Conservation (phyloP, 2,329 filamentous ascomycete species). For the Exophiala calicioides region DNA sequence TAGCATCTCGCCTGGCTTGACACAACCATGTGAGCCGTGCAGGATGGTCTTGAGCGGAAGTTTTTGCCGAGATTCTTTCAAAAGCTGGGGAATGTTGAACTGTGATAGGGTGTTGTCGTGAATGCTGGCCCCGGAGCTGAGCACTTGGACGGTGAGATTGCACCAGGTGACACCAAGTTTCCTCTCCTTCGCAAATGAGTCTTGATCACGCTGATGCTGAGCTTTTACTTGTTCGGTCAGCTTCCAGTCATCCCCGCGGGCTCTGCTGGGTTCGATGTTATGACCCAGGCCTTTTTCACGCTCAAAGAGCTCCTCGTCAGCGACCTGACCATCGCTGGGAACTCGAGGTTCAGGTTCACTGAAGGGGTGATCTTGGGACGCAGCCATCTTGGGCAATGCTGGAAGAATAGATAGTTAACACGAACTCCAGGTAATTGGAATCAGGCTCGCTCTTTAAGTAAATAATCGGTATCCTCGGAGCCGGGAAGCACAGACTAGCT, state of each 20-base stretch:
- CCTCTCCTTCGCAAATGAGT: slow-evolving; percentile 40
- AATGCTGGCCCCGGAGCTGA: slow-evolving; percentile 62
- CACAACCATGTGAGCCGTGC: slow-evolving; percentile 64
- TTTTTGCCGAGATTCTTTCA: slow-evolving; percentile 45
- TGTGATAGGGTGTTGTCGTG: slow-evolving; percentile 66
- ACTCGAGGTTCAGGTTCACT: too few species aligned
- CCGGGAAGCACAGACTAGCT: too few species aligned
- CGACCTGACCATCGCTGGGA: too few species aligned
- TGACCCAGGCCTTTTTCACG: not conserved
- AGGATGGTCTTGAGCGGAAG: slow-evolving; percentile 62
- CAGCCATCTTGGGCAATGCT: too few species aligned
- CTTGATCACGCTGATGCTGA: slow-evolving; percentile 2
- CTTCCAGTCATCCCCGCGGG: slow-evolving; percentile 3
- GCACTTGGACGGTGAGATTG: slow-evolving; percentile 63
- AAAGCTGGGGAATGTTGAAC: slow-evolving; percentile 55
- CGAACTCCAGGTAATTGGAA: too few species aligned
- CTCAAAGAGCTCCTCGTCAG: not conserved
- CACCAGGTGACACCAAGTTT: slow-evolving; percentile 66
- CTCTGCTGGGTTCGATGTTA: not conserved
- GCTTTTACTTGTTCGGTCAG: slow-evolving; percentile 8
- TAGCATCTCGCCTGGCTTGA: slow-evolving; percentile 72
- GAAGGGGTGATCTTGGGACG: too few species aligned
- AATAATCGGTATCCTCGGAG: too few species aligned
- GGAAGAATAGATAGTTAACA: too few species aligned
- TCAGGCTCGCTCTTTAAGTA: too few species aligned